Percentiles rank a stretch among this genome's conserved stretches.
These are phyloP conservation scores for Cinchona pubescens DNA, from an alignment of 257 asterid species.

Conservation along the genomic window DNA sequence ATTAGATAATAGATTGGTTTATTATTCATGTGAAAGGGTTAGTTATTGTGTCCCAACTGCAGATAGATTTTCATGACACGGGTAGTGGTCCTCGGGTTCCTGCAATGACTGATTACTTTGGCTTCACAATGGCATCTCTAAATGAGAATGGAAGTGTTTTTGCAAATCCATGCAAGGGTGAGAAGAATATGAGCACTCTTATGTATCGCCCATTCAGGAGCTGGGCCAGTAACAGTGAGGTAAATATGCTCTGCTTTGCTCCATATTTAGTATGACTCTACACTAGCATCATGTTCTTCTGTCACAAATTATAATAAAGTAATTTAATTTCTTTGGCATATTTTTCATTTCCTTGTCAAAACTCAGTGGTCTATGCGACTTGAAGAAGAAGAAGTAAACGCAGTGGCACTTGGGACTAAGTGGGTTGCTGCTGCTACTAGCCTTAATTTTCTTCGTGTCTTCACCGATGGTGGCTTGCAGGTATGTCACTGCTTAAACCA, in stretches of 20 bases:
- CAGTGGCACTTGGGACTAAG: constrained; percentile 76
- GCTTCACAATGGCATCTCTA: constrained; percentile 92
- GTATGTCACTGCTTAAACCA: constrained; percentile 34
- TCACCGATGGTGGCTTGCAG: constrained; percentile 90
- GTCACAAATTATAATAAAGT: background rate
- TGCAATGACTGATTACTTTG: constrained; percentile 95
- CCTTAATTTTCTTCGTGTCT: constrained; percentile 83
- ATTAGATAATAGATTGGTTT: background rate
- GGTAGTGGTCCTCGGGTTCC: constrained; percentile 92
- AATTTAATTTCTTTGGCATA: constrained; percentile 10
- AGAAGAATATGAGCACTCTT: constrained; percentile 90
- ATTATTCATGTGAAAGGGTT: constrained; percentile 1
- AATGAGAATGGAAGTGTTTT: constrained; percentile 79
- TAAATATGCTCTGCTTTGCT: constrained; percentile 10
- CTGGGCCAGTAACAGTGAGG: constrained; percentile 99
- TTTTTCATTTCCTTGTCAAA: constrained; percentile 31
- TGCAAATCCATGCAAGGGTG: constrained; percentile 98
- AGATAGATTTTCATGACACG: constrained; percentile 96
- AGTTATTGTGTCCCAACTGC: constrained; percentile 33
- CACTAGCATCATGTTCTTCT: background rate
- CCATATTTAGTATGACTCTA: background rate
- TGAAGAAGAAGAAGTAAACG: constrained; percentile 94
- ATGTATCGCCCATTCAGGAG: constrained; percentile 93
- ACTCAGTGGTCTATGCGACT: constrained; percentile 96
- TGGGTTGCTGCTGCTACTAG: constrained; percentile 97